phyloP scores from a whole-genome alignment of 805 yeast species.

The Wickerhamomyces silvicola region DNA sequence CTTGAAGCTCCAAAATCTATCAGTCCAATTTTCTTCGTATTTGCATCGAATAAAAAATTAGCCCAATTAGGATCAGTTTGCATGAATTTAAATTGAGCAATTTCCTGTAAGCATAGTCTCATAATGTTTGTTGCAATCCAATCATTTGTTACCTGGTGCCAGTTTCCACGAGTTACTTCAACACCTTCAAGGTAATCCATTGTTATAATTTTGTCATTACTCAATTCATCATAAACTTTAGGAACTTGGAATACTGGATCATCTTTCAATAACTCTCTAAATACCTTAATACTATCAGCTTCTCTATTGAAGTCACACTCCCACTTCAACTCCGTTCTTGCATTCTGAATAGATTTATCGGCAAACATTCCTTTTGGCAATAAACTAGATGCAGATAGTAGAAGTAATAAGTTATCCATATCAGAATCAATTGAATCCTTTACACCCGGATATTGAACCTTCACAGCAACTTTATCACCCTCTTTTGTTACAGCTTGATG shows the following conservation, averaged over 20 bases:
- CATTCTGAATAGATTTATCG: constrained; percentile 88
- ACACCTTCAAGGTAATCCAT: constrained; percentile 84
- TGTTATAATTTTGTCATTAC: constrained; percentile 79
- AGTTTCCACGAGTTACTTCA: constrained; percentile 72
- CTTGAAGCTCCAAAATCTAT: constrained; percentile 96
- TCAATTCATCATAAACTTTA: constrained; percentile 64
- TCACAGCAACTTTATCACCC: constrained; percentile 78
- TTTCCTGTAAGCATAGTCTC: constrained; percentile 81
- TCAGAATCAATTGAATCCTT: constrained; percentile 91
- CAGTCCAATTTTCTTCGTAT: constrained; percentile 71
- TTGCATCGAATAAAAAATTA: constrained; percentile 75
- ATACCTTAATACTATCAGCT: constrained; percentile 67
- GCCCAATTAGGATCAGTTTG: constrained; percentile 99
- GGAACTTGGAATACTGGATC: constrained; percentile 74
- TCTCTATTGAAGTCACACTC: constrained; percentile 95
- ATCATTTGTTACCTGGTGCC: constrained; percentile 67
- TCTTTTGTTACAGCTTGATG: constrained; percentile 72
- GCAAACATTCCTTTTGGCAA: constrained; percentile 89
- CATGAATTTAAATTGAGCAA: constrained; percentile 83
- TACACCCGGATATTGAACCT: constrained; percentile 97
- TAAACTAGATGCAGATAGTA: constrained; percentile 78
- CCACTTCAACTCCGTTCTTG: constrained; percentile 91
- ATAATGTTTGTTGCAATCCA: constrained; percentile 82
- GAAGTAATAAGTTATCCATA: constrained; percentile 73
- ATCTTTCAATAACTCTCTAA: constrained; percentile 52